Percentiles rank a stretch among this genome's conserved stretches.
phyloP scores from a whole-genome alignment of 495 filamentous ascomycete species.

The Hypoxylon cercidicola region DNA sequence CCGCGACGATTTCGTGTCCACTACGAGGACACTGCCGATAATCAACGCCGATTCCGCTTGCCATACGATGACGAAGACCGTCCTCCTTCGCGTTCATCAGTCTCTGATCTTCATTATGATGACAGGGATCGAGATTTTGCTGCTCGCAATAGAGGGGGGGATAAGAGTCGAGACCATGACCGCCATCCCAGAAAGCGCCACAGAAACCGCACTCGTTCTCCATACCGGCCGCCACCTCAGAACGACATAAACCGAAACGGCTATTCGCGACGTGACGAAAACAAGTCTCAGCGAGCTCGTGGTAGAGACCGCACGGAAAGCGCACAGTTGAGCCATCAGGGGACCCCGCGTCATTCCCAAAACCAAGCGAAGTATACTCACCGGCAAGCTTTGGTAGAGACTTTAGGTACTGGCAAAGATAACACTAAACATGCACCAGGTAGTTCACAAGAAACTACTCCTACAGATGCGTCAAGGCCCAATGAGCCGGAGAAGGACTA shows the following conservation, averaged over 20 bases:
- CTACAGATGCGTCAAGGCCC: slow-evolving; percentile 15
- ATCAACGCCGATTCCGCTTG: slow-evolving; percentile 56
- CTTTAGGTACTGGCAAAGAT: slow-evolving; percentile 59
- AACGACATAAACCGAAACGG: slow-evolving; percentile 56
- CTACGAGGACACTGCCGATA: slow-evolving; percentile 65
- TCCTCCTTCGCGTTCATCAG: slow-evolving; percentile 59
- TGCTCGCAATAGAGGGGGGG: slow-evolving; percentile 36
- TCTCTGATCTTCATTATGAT: slow-evolving; percentile 60
- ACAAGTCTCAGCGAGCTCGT: slow-evolving; percentile 35
- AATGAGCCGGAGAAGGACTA: slow-evolving; percentile 50
- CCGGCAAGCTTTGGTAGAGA: slow-evolving; percentile 44
- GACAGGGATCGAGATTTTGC: slow-evolving; percentile 57
- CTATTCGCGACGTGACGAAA: slow-evolving; percentile 34
- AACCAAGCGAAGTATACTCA: slow-evolving; percentile 40
- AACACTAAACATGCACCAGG: slow-evolving; percentile 73
- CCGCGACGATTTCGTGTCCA: slow-evolving; percentile 68
- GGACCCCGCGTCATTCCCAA: slow-evolving; percentile 38
- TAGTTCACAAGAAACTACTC: slow-evolving; percentile 62
- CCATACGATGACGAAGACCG: slow-evolving; percentile 76
- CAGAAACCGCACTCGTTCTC: slow-evolving; percentile 75
- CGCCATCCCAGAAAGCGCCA: slow-evolving; percentile 67
- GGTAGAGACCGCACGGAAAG: slow-evolving; percentile 29
- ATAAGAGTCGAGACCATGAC: slow-evolving; percentile 44
- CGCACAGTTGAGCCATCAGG: slow-evolving; percentile 39
- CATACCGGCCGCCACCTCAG: slow-evolving; percentile 56